Percentiles rank a stretch among this genome's conserved stretches.
Evolutionary conservation across 768 basidiomycete genomes (phyloP).

Genomic region (Lactarius hengduanensis): DNA sequence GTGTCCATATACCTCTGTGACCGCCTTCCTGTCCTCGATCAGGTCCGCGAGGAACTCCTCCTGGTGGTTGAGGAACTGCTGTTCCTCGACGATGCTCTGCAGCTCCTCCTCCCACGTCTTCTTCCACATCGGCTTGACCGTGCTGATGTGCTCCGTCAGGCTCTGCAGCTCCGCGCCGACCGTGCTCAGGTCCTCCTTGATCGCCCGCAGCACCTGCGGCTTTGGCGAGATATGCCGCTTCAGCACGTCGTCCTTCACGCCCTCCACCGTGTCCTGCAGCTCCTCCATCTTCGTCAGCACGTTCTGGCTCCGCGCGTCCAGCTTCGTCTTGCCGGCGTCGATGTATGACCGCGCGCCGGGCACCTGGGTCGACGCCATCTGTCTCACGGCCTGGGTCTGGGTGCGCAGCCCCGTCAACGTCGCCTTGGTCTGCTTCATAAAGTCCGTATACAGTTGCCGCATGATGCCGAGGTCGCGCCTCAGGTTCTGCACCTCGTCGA

Average conservation of each 20-base stretch:
- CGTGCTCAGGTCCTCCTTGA: constrained; percentile 68
- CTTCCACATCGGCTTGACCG: constrained; percentile 96
- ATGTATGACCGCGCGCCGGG: constrained; percentile 87
- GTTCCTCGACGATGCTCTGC: constrained; percentile 95
- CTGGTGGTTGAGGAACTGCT: constrained; percentile 90
- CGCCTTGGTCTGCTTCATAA: constrained; percentile 88
- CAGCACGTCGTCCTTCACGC: constrained; percentile 86
- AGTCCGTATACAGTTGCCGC: constrained; percentile 93
- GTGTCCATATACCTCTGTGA: constrained; percentile 80
- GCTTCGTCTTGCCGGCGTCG: constrained; percentile 85
- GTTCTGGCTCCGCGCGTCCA: constrained; percentile 88
- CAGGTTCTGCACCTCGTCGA: constrained; percentile 92
- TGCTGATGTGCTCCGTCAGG: constrained; percentile 80
- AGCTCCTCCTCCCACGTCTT: constrained; percentile 98
- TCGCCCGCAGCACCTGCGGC: constrained; percentile 60
- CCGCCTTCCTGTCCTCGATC: constrained; percentile 90
- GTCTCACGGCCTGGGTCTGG: constrained; percentile 86
- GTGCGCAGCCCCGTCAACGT: constrained; percentile 72
- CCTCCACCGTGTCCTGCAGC: constrained; percentile 87
- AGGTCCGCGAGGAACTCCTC: constrained; percentile 88
- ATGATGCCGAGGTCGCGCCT: constrained; percentile 91
- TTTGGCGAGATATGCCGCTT: constrained; percentile 87
- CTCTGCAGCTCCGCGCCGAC: constrained; percentile 69
- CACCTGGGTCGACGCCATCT: constrained; percentile 77
- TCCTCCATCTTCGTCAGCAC: constrained; percentile 91